Base-by-base conservation (phyloP, 1,284 basidiomycete genomes). In the Ustilago nuda region DNA sequence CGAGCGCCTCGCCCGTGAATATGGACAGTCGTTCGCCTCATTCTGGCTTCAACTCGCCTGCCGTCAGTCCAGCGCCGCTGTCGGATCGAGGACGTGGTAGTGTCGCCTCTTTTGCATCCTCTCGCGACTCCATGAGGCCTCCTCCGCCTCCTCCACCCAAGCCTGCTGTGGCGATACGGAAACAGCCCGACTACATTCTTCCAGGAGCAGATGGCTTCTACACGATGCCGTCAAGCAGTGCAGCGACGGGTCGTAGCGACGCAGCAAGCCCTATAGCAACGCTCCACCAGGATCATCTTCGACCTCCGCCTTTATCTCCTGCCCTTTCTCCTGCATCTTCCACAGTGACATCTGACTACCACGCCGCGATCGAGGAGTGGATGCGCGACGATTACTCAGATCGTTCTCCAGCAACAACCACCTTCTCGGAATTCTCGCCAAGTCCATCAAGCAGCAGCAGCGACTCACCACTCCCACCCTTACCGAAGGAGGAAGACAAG, bases 151-250 rank as follows among this genome's bases (percentile, higher is more conserved):
- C 69, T 19, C 78, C 78, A 23, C 74, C 67, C 13, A 80, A 77
- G 48, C 55, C 66, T 8, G 19, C 51, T 1, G 57, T 51, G 1
- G 70, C 45, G 46, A 23, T 76, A 7, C 45, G 63, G 27, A 70
- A 51, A 30, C 61, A 66, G 58, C 75, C 78, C 8, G 78, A 79
- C 8, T 79, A 72, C 73, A 80, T 80, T 15, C 50, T 74, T 3
- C 79, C 79, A 0, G 74, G 71, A 13, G 70, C 73, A 13, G 75
- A 80, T 54, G 79, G 79, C 15, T 80, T 80, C 58, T 80, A 77
- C 65, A 66, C 69, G 0, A 61, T 69, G 56, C 76, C 72, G 8
- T 41, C 62, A 4, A 54, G 2, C 19, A 48, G 13, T 11, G 66
- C 36, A 36, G 11, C 61, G 48, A 35, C 57, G 13, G 30, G 15